These are phyloP conservation scores for Sporisorium exsertum DNA, from an alignment of 1,284 basidiomycete genomes.

Conservation along the genomic window DNA sequence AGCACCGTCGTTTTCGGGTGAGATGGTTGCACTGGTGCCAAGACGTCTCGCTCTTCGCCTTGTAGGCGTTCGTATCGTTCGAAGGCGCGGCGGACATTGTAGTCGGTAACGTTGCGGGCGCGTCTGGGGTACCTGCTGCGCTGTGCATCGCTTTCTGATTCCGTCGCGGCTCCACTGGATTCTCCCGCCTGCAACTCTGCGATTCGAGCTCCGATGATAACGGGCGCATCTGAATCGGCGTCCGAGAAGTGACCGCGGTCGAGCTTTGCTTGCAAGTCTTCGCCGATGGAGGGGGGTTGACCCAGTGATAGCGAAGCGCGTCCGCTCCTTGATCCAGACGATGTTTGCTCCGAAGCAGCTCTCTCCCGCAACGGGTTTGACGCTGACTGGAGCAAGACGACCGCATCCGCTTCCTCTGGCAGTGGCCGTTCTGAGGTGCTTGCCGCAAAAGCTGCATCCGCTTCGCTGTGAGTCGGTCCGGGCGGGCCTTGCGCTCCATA, in stretches of 20 bases:
- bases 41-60: neutral
- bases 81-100: slow-evolving; percentile 31
- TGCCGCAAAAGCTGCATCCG: neutral
- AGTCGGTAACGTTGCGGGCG: slow-evolving; percentile 34
- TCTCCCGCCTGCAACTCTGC: neutral
- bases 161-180: slow-evolving; percentile 16
- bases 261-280: neutral
- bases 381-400: neutral
- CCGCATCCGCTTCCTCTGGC: neutral
- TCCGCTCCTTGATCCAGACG: neutral
- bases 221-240: slow-evolving; percentile 7
- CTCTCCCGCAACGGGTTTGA: neutral
- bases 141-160: slow-evolving; percentile 21
- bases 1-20: slow-evolving; percentile 3
- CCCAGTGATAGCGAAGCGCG: neutral
- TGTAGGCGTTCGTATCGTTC: slow-evolving; percentile 15
- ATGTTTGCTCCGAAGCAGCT: neutral
- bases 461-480: neutral
- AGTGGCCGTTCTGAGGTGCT: neutral
- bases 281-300: neutral
- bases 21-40: neutral
- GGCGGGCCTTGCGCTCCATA: neutral
- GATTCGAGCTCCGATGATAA: slow-evolving; percentile 16
- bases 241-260: slow-evolving; percentile 7
- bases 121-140: slow-evolving; percentile 32